Evolutionary conservation across 2,329 filamentous ascomycete genomes (phyloP), one percentile per base, ranked within the genome.

Genomic region (Ceratocystis cacaofunesta): DNA sequence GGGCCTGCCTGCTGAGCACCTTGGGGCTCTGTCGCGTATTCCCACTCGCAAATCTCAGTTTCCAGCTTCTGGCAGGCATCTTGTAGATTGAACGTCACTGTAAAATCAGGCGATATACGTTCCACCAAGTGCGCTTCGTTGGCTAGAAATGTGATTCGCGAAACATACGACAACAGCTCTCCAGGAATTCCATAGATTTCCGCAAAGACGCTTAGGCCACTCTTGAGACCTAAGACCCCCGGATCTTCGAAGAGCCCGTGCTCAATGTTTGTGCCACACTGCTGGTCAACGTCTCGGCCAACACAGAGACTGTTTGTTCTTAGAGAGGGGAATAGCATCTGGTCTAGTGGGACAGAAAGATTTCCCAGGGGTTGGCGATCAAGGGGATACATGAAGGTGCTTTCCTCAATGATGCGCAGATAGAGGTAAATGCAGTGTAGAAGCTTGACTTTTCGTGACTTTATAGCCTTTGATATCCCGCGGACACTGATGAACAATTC

Each of bases 361-460:
- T 55, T 63, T 7, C 55, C 52, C 10, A 22, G 10, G 22, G 64
- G 61, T 43, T 62, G 64, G 2, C 69, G 69, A 3, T 69, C 67
- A 1, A 60, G 63, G 25, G 62, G 64, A 5, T 65, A 68, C 1
- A 73, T 69, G n/a, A 72, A 73, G 0, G 71, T 73, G 46, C 77
- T 79, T 68, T 80, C 78, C n/a, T 76, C 72, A 19, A 79, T 75
- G 0, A 80, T 73, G 0, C 78, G 74, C 5, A 78, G 71, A 62
- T 76, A 78, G 0, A 75, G 76, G 66, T 80, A 80, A 70, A 77
- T 78, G 66, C 79, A 77, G 66, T 80, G 78, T 0, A 80, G 69
- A 0, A 79, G 68, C 1, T 78, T 74, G 0, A 74, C 70, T 22
- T 77, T 76, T 17, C 76, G 74, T 1, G 77, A 76, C 48, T 77